A percentile compares a stretch with the other conserved stretches of the same genome.
Conservation (phyloP, 129 eudicot genomes). For the Rutidosis leptorrhynchoides region DNA sequence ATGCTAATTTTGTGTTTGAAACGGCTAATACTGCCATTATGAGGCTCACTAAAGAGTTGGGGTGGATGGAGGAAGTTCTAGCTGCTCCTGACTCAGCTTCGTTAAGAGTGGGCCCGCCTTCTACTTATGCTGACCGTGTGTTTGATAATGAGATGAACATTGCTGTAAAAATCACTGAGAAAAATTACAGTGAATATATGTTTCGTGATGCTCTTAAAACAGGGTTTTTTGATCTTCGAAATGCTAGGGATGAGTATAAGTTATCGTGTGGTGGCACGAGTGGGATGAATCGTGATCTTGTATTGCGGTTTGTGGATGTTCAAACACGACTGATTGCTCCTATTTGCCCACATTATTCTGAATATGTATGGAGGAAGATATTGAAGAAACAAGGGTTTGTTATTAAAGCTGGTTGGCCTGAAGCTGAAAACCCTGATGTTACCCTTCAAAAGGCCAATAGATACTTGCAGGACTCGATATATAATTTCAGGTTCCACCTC, state of each 20-base stretch:
- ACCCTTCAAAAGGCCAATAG: slow-evolving; percentile 75
- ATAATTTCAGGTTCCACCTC: slow-evolving; percentile 50
- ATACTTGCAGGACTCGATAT: slow-evolving; percentile 73
- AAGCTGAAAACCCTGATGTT: slow-evolving; percentile 66
- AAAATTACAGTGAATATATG: slow-evolving; percentile 61
- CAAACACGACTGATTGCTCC: slow-evolving; percentile 86
- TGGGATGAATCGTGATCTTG: slow-evolving; percentile 70
- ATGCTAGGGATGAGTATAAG: slow-evolving; percentile 88
- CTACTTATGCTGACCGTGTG: slow-evolving; percentile 67
- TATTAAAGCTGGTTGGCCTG: slow-evolving; percentile 83
- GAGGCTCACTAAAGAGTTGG: slow-evolving; percentile 71
- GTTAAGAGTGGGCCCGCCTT: slow-evolving; percentile 53
- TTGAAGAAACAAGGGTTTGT: slow-evolving; percentile 70
- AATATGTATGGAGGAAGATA: slow-evolving; percentile 69
- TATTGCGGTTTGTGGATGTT: slow-evolving; percentile 75
- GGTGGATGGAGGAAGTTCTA: slow-evolving; percentile 78
- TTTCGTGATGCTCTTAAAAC: slow-evolving; percentile 84
- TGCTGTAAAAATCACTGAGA: slow-evolving; percentile 62
- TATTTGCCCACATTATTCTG: slow-evolving; percentile 82
- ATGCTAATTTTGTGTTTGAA: slow-evolving; percentile 88
- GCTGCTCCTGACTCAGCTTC: slow-evolving; percentile 58
- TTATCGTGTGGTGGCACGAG: slow-evolving; percentile 68
- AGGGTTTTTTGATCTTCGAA: slow-evolving; percentile 85
- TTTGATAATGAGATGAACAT: slow-evolving; percentile 80
- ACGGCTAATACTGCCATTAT: slow-evolving; percentile 85